Evolutionary conservation across 1,139 yeast species (phyloP), one percentile per base, ranked within the genome.

Genomic region (Pichia sp.): DNA sequence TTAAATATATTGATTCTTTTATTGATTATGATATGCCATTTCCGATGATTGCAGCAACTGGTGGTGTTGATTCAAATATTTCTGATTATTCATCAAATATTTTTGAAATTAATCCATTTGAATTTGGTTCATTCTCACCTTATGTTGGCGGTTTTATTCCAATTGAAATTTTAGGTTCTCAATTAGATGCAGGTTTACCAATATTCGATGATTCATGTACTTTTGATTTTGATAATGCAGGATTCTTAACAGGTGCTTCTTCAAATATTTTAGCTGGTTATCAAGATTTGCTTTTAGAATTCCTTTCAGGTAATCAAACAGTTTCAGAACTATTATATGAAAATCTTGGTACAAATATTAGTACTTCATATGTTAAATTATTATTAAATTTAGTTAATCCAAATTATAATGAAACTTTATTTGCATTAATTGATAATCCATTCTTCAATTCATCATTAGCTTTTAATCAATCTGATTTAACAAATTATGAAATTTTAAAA

Each of bases 191-290:
- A 26, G 62, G 61, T 28, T 50, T 55, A 23, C 66, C 70, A 33
- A 71, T 70, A 0, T 34, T 53, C 43, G 49, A 41, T 9, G 48
- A 51, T 24, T 53, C 49, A 31, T 85, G 95, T 60, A 65, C 71
- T 27, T 62, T 64, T 4, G 82, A 80, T 1, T 81, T 73, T 55
- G 95, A 86, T 59, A 82, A 82, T 55, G 74, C 78, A n/a, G 90
- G 87, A 0, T 85, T 81, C 55, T 62, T 86, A 9, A 70, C 82
- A 23, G 95, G 84, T 0, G 76, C 90, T 0, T 82, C 94, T 0
- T 81, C 94, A 0, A 55, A 60, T 35, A 50, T 58, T 24, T 43
- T 60, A 30, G 54, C 56, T 22, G 49, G 42, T 16, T 52, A 49
- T 31, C 49, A 46, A 36, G 41, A 25, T 5, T 22, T 39, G 16